phyloP scores from a whole-genome alignment of 257 asterid genomes.

The Solanum virginianum region DNA sequence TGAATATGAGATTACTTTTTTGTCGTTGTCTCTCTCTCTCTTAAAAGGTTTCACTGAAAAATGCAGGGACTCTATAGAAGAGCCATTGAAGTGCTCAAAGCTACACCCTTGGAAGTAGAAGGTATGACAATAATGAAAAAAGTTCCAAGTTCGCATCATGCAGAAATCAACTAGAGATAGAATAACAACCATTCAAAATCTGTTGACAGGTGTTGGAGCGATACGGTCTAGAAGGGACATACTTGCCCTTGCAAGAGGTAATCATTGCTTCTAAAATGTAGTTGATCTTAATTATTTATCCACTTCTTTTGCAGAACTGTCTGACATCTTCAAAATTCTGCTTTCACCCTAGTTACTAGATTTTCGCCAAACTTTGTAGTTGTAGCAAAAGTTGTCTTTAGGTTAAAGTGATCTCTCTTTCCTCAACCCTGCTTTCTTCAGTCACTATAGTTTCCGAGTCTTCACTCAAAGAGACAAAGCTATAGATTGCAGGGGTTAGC shows the following conservation, averaged over 20 bases:
- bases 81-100: conserved; percentile 83
- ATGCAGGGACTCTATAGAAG: conserved; percentile 81
- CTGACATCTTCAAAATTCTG: neutral
- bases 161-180: neutral
- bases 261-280: neutral
- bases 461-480: neutral
- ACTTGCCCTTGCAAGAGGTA: conserved; percentile 88
- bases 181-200: neutral
- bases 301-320: neutral
- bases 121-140: conserved; percentile 17
- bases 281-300: neutral
- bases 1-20: neutral
- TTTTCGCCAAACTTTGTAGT: neutral
- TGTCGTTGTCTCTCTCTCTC: neutral
- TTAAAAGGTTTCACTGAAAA: neutral
- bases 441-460: neutral
- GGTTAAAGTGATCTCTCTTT: neutral
- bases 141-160: neutral
- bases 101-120: conserved; percentile 53
- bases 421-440: neutral
- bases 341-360: neutral
- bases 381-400: neutral
- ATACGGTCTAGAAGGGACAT: conserved; percentile 40
- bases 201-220: conserved; percentile 20
- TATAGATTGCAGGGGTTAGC: neutral